A percentile compares a stretch with the other conserved stretches of the same genome.
Conservation (phyloP, 83 land plant genomes). For the Picea abies region DNA sequence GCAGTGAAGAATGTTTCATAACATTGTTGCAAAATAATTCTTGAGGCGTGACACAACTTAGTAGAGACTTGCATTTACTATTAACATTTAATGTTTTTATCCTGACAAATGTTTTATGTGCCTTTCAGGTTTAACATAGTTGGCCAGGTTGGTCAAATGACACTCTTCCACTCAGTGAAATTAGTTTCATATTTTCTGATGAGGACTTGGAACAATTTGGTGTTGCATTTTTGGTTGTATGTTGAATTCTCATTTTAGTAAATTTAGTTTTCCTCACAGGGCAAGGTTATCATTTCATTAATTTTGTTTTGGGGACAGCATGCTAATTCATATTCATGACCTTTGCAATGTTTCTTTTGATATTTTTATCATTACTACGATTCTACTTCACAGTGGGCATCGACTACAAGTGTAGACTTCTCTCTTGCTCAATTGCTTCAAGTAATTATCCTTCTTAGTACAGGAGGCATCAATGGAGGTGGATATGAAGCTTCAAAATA, state of each 20-base stretch:
- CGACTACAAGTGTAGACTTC: constrained; percentile 81
- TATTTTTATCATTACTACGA: background rate
- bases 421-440: constrained; percentile 83
- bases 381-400: constrained; percentile 82
- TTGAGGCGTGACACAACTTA: background rate
- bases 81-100: background rate
- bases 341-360: background rate
- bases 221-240: constrained; percentile 6
- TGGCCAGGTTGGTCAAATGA: constrained; percentile 72
- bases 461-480: constrained; percentile 88
- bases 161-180: background rate
- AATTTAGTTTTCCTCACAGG: background rate
- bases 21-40: background rate
- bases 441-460: constrained; percentile 85
- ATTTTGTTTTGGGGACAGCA: no score
- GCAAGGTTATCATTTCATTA: background rate
- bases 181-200: background rate
- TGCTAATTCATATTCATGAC: no score
- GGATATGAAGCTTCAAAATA: constrained; percentile 86
- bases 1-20: background rate
- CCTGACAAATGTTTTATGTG: background rate
- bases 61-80: background rate
- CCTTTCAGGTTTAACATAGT: constrained; percentile 90
- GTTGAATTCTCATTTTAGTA: background rate
- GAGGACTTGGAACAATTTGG: background rate